Evolutionary conservation across 345 rosid genomes (phyloP).

Genomic region (Ceriops decandra): DNA sequence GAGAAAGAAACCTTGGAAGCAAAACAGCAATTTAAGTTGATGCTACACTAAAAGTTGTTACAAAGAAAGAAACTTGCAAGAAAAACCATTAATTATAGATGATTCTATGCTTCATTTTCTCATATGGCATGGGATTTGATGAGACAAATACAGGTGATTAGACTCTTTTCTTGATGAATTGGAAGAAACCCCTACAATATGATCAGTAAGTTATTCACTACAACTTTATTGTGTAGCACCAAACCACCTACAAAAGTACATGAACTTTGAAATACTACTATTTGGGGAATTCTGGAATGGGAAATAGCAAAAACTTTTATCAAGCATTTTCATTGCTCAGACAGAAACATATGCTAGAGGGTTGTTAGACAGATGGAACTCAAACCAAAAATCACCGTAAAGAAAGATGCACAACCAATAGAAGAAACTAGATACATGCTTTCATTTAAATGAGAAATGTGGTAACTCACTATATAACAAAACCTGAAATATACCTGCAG

Average conservation of each 20-base stretch:
- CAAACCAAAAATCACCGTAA: not conserved
- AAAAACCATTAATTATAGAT: too few relatives aligned
- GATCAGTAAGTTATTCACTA: not conserved
- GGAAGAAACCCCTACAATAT: not conserved
- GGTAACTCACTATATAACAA: not conserved
- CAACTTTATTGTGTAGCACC: too few relatives aligned
- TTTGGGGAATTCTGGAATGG: too few relatives aligned
- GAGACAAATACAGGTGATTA: too few relatives aligned
- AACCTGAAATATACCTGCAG: slow-evolving; percentile 53
- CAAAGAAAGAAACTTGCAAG: too few relatives aligned
- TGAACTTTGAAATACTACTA: too few relatives aligned
- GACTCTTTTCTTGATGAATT: not conserved
- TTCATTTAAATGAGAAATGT: not conserved
- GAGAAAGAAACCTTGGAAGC: too few relatives aligned
- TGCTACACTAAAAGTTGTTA: not conserved
- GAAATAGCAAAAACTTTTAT: not conserved
- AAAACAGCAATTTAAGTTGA: too few relatives aligned
- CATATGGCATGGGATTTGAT: too few relatives aligned
- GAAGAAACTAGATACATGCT: not conserved
- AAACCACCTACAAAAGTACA: too few relatives aligned
- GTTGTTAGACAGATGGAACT: not conserved
- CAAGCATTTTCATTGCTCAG: not conserved
- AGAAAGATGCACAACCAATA: not conserved
- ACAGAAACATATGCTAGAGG: not conserved
- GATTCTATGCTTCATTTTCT: too few relatives aligned